phyloP scores from a whole-genome alignment of 1,284 basidiomycete species.

The Austroboletus novae-zelandiae region DNA sequence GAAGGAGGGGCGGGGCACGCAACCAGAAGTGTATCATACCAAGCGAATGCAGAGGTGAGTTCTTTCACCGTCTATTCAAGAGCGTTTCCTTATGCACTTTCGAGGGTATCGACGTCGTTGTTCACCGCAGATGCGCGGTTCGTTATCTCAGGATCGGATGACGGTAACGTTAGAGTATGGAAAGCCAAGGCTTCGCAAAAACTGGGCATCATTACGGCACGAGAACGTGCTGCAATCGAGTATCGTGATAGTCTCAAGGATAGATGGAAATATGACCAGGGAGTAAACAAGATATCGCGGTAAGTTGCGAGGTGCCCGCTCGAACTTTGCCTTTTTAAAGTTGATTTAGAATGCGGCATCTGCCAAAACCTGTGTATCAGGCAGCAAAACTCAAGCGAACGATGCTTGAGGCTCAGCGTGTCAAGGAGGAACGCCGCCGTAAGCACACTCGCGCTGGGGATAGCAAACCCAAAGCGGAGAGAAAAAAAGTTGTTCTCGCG shows the following conservation, averaged over 20 bases:
- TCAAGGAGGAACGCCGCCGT: slow-evolving; percentile 92
- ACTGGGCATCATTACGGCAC: slow-evolving; percentile 87
- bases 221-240: slow-evolving; percentile 90
- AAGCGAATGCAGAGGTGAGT: slow-evolving; percentile 96
- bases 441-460: slow-evolving; percentile 85
- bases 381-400: slow-evolving; percentile 87
- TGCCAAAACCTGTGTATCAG: slow-evolving; percentile 90
- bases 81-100: slow-evolving; percentile 28
- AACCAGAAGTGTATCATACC: slow-evolving; percentile 93
- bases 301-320: slow-evolving; percentile 35
- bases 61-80: background rate
- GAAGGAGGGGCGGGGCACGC: slow-evolving; percentile 83
- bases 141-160: slow-evolving; percentile 92
- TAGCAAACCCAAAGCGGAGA: slow-evolving; percentile 89
- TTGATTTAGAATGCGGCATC: slow-evolving; percentile 70
- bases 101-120: slow-evolving; percentile 67
- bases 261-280: slow-evolving; percentile 83
- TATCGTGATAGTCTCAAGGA: slow-evolving; percentile 89
- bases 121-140: slow-evolving; percentile 93
- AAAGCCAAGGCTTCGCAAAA: slow-evolving; percentile 93
- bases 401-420: slow-evolving; percentile 87
- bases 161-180: slow-evolving; percentile 97
- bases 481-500: slow-evolving; percentile 79
- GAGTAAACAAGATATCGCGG: slow-evolving; percentile 83
- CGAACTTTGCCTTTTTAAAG: slow-evolving; percentile 9